These are phyloP conservation scores for Albifimbria verrucaria DNA, from an alignment of 2,329 filamentous ascomycete species.

Conservation along the genomic window DNA sequence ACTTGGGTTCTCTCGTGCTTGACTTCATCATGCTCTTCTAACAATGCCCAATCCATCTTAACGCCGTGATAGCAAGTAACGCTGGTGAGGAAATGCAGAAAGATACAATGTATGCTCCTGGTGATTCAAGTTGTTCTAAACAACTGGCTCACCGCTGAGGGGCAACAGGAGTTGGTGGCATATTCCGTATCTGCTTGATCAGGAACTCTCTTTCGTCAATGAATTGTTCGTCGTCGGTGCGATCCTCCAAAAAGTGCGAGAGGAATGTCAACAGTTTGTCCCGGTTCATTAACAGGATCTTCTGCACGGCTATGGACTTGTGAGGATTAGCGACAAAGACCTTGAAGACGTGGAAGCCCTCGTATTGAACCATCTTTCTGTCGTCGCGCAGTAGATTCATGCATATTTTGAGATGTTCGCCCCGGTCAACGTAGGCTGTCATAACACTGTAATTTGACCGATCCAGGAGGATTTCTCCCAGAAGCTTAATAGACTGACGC, in stretches of 20 bases:
- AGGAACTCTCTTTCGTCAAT: conserved; percentile 97
- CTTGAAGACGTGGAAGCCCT: conserved; percentile 99
- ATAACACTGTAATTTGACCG: conserved; percentile 97
- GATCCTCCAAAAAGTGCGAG: conserved; percentile 86
- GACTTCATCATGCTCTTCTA: not conserved
- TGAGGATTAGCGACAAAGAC: conserved; percentile 98
- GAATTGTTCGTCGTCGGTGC: conserved; percentile 97
- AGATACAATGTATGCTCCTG: not conserved
- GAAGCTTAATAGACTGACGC: conserved; percentile 92
- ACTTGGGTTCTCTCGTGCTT: too few species aligned
- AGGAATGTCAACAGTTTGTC: conserved; percentile 87
- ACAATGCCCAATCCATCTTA: not conserved
- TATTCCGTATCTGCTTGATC: conserved; percentile 84
- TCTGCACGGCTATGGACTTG: conserved; percentile 93
- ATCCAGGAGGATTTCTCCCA: conserved; percentile 92
- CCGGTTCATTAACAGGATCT: conserved; percentile 93
- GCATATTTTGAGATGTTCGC: conserved; percentile 94
- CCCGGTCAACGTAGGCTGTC: conserved; percentile 93
- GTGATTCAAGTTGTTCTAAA: too few species aligned
- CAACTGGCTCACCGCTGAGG: conserved; percentile 37
- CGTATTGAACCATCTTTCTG: conserved; percentile 98
- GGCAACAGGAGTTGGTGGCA: conserved; percentile 56
- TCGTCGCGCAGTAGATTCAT: conserved; percentile 97
- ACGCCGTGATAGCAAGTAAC: not conserved
- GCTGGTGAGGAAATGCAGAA: not conserved